Evolutionary conservation across 1,139 yeast genomes (phyloP).

Genomic region (Geotrichum cucujoidarum): DNA sequence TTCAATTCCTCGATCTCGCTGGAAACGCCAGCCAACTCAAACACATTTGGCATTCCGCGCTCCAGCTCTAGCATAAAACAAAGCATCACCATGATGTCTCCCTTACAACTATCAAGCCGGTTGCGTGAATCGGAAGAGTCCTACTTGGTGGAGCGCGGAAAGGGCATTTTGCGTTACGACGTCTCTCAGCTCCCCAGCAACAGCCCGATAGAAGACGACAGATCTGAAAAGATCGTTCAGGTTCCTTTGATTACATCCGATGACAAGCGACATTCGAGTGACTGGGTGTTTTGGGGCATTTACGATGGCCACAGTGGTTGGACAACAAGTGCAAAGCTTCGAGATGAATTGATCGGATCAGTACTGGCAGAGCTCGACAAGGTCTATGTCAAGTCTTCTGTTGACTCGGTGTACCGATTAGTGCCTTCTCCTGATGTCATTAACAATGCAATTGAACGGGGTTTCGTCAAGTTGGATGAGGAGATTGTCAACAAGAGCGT

Average conservation of each 20-base stretch:
- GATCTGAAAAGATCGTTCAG: constrained; percentile 80
- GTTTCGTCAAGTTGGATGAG: constrained; percentile 78
- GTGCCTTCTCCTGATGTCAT: constrained; percentile 63
- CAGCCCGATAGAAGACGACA: constrained; percentile 91
- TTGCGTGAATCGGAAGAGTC: constrained; percentile 77
- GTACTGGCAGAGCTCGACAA: constrained; percentile 73
- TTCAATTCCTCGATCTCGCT: constrained; percentile 4
- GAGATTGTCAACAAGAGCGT: constrained; percentile 78
- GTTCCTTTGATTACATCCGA: constrained; percentile 50
- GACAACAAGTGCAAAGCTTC: constrained; percentile 79
- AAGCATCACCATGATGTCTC: constrained; percentile 45
- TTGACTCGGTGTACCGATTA: constrained; percentile 38
- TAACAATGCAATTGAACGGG: constrained; percentile 75
- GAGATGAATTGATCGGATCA: constrained; percentile 69
- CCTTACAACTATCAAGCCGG: constrained; percentile 66
- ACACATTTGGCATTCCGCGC: constrained; percentile 20
- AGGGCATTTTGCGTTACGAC: constrained; percentile 88
- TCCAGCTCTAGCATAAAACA: constrained; percentile 15
- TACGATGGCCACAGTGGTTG: constrained; percentile 98
- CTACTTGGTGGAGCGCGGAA: constrained; percentile 74
- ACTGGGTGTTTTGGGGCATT: constrained; percentile 93
- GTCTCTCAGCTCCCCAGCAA: constrained; percentile 86
- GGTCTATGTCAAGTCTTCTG: constrained; percentile 46
- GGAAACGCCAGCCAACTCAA: constrained; percentile 15
- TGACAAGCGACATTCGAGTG: constrained; percentile 44